Evolutionary conservation across 208 protist species (phyloP).

Genomic region (Wallacemonas rigidus): DNA sequence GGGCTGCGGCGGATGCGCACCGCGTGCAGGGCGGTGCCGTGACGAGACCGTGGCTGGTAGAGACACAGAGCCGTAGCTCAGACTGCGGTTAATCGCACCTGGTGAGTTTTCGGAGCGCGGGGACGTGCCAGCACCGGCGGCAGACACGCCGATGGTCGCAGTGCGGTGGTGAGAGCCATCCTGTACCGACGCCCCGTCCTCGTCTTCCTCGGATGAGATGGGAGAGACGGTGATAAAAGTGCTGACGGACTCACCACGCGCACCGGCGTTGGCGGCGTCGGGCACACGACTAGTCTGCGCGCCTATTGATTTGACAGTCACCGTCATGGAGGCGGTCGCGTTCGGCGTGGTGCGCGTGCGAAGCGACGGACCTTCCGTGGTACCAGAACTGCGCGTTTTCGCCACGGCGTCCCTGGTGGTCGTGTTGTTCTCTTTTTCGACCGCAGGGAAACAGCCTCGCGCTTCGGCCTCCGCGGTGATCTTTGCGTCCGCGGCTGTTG

Average conservation of each 20-base stretch:
- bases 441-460: not conserved
- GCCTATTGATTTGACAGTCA: not conserved
- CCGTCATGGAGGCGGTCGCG: not conserved
- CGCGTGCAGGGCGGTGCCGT: not conserved
- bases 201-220: constrained; percentile 31
- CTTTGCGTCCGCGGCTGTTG: not conserved
- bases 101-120: not conserved
- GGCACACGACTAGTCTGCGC: not conserved
- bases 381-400: no score
- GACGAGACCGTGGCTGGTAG: constrained; percentile 12
- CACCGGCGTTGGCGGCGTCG: constrained; percentile 13
- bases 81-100: not conserved
- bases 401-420: not conserved
- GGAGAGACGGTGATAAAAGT: constrained; percentile 42
- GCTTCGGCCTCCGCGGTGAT: no score
- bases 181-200: not conserved
- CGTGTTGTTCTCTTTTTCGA: constrained; percentile 5
- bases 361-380: not conserved
- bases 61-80: constrained; percentile 13
- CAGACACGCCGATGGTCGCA: no score
- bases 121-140: not conserved
- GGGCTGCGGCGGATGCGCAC: not conserved
- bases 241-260: constrained; percentile 35
- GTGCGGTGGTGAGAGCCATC: no score
- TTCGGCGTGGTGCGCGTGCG: constrained; percentile 1